Evolutionary conservation across 2,329 filamentous ascomycete species (phyloP).

Genomic region (Aspergillus texensis): DNA sequence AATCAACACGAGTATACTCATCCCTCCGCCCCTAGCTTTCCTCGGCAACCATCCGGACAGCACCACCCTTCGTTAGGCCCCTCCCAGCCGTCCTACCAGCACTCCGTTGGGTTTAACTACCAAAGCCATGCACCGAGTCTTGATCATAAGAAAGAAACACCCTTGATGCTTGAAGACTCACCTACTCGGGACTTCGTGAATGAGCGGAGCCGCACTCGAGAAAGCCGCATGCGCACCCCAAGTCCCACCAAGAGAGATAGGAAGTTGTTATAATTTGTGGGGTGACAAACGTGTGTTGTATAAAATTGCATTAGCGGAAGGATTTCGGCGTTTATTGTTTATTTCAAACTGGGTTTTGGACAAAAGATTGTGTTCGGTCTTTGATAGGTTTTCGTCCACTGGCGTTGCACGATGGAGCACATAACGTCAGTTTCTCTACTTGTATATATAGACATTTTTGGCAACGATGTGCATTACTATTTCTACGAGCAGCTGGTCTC

Average conservation of each 20-base stretch:
- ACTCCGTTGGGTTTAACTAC: conserved; percentile 31
- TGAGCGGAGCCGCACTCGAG: conserved; percentile 34
- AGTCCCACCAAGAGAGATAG: conserved; percentile 38
- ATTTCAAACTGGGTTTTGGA: background rate
- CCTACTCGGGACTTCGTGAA: conserved; percentile 34
- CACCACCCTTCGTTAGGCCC: conserved; percentile 25
- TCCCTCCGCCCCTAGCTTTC: conserved; percentile 25
- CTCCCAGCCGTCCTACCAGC: conserved; percentile 30
- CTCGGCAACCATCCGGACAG: conserved; percentile 27
- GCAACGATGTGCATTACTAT: background rate
- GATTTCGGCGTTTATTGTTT: conserved; percentile 11
- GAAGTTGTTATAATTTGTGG: conserved; percentile 19
- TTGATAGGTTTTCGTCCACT: background rate
- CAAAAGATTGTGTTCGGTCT: conserved; percentile 1
- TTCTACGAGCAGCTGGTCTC: too few relatives aligned
- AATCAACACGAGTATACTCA: conserved; percentile 32
- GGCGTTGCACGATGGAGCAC: background rate
- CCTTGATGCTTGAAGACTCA: conserved; percentile 35
- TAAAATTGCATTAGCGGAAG: conserved; percentile 17
- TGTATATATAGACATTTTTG: background rate
- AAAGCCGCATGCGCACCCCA: conserved; percentile 38
- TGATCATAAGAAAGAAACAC: conserved; percentile 30
- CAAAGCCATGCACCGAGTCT: conserved; percentile 20
- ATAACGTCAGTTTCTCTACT: background rate
- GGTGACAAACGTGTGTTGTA: background rate